A percentile compares a stretch with the other conserved stretches of the same genome.
Evolutionary conservation across 2,329 filamentous ascomycete species (phyloP).

Genomic region (Hymenoscyphus repandus): DNA sequence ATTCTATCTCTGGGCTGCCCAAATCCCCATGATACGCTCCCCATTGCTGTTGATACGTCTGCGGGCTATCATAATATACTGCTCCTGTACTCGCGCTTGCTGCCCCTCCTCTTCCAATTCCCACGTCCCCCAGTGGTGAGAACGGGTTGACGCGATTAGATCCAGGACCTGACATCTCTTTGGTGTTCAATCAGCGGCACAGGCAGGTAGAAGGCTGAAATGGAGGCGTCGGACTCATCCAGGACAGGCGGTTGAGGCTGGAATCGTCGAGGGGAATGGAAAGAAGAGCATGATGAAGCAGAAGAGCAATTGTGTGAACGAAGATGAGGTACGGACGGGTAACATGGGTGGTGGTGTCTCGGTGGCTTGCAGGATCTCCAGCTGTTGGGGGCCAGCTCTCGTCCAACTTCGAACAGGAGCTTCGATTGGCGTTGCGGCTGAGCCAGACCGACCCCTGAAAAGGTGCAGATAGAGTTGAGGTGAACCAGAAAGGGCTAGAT

Average conservation of each 20-base stretch:
- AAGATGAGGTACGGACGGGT: not conserved
- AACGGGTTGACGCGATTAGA: constrained; percentile 14
- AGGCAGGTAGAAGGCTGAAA: not conserved
- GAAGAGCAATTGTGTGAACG: not conserved
- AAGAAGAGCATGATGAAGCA: not conserved
- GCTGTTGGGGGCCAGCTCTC: not conserved
- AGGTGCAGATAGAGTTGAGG: too few species aligned
- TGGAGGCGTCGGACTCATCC: not conserved
- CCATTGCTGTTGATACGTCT: constrained; percentile 12
- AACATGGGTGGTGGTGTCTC: not conserved
- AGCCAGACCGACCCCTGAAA: too few species aligned
- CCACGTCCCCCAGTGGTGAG: constrained; percentile 12
- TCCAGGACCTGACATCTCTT: not conserved
- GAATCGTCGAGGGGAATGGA: not conserved
- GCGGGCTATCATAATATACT: constrained; percentile 11
- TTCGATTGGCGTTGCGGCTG: too few species aligned
- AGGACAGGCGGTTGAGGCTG: not conserved
- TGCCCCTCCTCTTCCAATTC: not conserved
- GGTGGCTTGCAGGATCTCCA: not conserved
- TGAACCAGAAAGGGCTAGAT: too few species aligned
- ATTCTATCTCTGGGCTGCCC: constrained; percentile 15
- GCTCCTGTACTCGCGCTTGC: not conserved
- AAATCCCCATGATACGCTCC: constrained; percentile 13
- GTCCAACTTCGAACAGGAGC: too few species aligned
- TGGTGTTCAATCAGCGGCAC: not conserved